Percentiles rank a stretch among this genome's conserved stretches.
These are phyloP conservation scores for Arachis hypogaea DNA, from an alignment of 306 rosid species.

Conservation along the genomic window DNA sequence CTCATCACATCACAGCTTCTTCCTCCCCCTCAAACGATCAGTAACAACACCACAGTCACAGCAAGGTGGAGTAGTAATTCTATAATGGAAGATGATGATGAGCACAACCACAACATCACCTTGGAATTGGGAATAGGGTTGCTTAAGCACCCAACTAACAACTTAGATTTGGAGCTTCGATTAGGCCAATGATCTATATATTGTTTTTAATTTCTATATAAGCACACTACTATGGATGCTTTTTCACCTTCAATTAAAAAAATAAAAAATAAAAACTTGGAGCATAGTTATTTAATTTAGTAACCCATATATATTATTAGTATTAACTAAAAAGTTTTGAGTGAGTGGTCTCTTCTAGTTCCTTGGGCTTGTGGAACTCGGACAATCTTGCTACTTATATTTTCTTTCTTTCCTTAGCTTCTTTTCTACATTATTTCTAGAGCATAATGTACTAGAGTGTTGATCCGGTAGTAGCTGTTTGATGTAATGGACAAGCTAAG, in stretches of 20 bases:
- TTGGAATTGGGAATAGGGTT: constrained; percentile 49
- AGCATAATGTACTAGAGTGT: neutral
- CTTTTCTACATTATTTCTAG: neutral
- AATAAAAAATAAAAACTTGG: too few species aligned
- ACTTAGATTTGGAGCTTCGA: constrained; percentile 68
- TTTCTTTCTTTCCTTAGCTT: neutral
- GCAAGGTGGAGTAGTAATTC: too few species aligned
- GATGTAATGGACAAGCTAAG: neutral
- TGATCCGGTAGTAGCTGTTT: constrained; percentile 1
- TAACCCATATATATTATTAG: neutral
- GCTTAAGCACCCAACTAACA: constrained; percentile 44
- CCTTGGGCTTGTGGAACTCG: neutral
- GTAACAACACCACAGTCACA: neutral
- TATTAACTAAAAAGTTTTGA: neutral
- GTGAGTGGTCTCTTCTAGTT: constrained; percentile 4
- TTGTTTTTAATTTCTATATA: constrained; percentile 20
- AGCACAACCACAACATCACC: constrained; percentile 23
- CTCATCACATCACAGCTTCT: neutral
- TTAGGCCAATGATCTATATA: constrained; percentile 36
- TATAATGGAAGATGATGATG: constrained; percentile 20
- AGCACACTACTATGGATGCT: too few species aligned
- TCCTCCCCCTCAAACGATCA: neutral
- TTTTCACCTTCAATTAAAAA: too few species aligned
- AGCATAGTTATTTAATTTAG: neutral
- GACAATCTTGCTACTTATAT: too few species aligned